These are phyloP conservation scores for Exutisphaerella laricina DNA, from an alignment of 2,329 filamentous ascomycete species.

Conservation along the genomic window DNA sequence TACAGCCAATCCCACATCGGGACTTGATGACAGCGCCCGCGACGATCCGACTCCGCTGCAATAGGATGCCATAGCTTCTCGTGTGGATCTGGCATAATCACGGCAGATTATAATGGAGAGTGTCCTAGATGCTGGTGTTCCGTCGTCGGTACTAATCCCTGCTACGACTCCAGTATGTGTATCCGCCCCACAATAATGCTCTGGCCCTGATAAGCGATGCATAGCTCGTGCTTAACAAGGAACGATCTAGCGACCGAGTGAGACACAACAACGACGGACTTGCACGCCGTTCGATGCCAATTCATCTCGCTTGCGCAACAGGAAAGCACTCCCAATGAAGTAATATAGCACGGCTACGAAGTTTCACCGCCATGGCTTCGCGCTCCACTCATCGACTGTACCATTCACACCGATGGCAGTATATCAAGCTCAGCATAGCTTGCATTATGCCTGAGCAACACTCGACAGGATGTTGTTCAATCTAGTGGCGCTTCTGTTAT, in stretches of 20 bases:
- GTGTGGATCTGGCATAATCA: neutral
- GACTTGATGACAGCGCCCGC: too few relatives aligned
- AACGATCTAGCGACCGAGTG: neutral
- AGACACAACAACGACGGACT: neutral
- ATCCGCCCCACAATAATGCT: too few relatives aligned
- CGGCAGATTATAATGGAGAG: neutral
- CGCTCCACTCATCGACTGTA: neutral
- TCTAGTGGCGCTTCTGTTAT: neutral
- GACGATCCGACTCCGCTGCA: too few relatives aligned
- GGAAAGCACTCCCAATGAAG: too few relatives aligned
- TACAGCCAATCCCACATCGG: too few relatives aligned
- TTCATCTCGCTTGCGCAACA: conserved; percentile 1
- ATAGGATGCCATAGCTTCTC: neutral
- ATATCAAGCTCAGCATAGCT: too few relatives aligned
- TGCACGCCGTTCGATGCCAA: neutral
- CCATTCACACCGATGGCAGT: too few relatives aligned
- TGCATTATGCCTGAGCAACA: too few relatives aligned
- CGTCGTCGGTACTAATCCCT: neutral
- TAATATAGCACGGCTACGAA: too few relatives aligned
- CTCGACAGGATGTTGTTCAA: conserved; percentile 1
- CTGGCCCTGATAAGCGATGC: neutral
- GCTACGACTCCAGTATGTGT: neutral
- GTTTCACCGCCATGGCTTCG: too few relatives aligned
- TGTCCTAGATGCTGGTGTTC: neutral
- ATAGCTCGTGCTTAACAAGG: too few relatives aligned